Evolutionary conservation across 139 green algal genomes (phyloP).

Genomic region (Choricystis sp.): DNA sequence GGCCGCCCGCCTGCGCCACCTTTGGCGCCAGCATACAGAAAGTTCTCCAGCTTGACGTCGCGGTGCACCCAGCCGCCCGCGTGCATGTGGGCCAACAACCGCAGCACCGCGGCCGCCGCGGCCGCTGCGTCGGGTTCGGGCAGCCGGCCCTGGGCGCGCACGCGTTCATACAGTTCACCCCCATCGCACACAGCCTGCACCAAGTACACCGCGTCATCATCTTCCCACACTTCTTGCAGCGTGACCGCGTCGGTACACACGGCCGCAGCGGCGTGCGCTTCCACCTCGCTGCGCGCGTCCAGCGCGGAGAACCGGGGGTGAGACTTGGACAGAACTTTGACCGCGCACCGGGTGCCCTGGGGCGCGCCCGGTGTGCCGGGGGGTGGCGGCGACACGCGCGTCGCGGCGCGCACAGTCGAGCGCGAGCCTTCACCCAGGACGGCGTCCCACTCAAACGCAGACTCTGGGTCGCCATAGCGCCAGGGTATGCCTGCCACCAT

Average conservation of each 20-base stretch:
- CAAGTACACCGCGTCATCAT: background rate
- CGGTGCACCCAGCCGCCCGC: background rate
- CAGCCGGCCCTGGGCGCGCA: background rate
- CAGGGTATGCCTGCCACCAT: background rate
- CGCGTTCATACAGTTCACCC: background rate
- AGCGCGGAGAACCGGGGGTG: background rate
- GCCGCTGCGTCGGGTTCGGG: background rate
- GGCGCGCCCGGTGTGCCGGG: no score
- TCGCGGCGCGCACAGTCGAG: background rate
- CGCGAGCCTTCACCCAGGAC: background rate
- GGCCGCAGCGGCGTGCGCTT: background rate
- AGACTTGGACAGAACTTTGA: background rate
- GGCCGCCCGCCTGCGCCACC: background rate
- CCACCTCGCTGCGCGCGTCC: background rate
- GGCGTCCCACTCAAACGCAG: background rate
- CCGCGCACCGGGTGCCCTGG: background rate
- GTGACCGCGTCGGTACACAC: background rate
- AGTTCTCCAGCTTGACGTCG: background rate
- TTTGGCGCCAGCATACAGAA: background rate
- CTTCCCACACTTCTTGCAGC: background rate
- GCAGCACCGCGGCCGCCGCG: background rate
- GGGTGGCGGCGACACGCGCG: background rate
- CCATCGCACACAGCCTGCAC: background rate
- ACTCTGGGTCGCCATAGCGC: background rate
- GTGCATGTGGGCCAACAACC: background rate